Base-by-base conservation (phyloP, 441 rosid genomes). In the Erysimum pusillum region DNA sequence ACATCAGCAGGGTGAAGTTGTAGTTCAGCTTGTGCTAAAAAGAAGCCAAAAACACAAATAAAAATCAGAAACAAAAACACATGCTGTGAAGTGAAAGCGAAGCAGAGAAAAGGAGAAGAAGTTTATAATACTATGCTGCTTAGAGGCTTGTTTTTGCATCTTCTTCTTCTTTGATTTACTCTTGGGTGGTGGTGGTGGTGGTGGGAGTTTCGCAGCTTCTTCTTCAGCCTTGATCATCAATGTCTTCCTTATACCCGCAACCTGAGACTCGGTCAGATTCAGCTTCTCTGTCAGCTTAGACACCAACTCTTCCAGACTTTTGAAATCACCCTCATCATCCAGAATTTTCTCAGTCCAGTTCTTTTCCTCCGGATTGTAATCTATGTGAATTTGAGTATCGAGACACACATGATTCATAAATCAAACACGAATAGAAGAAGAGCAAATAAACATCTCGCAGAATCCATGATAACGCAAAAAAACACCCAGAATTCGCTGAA, bases 301-400 rank as follows among this genome's bases (percentile, higher is more conserved):
- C 2, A 32, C 3, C 41, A n/a, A 12, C 2, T 57, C 22, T 32
- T 57, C 62, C 22, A 57, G 20, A 57, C 1, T 57, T 32, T 57
- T 57, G 39, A 32, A 57, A 34, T 57, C 62, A 54, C 60, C 60
- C 60, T 13, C 15, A 28, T 14, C 18, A 57, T 57, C 62, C 62
- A 32, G 7, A n/a, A 32, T 14, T 57, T 9, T 4, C 62, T 57
- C 7, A 8, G 12, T 57, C 62, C 3, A 54, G 4, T 57, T 57
- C 39, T 8, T 12, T 32, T 57, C 22, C 39, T 32, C 41, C 41
- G 22, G 41, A 57, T 32, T 57, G 41, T 32, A 31, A n/a, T 57
- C 22, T n/a, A 15, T 54, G 62, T 12, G 35, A 54, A 54, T 12
- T 20, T 11, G 32, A 20, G n/a, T 22, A 52, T 20, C 0, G 51